Percentiles rank a stretch among this genome's conserved stretches.
Conservation (phyloP, 164 flowering plant species). For the Santalum album region DNA sequence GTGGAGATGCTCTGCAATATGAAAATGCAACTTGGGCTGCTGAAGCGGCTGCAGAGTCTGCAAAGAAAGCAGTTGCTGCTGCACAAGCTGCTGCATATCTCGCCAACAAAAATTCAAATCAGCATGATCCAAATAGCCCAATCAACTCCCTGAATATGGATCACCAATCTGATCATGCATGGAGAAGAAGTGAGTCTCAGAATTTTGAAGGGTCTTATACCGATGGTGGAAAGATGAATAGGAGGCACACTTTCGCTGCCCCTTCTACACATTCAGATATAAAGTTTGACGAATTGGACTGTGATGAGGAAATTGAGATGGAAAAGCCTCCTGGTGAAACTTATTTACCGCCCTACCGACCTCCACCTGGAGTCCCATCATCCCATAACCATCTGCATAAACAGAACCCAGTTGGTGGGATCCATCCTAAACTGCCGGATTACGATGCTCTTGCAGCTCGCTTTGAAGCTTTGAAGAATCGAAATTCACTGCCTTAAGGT, state of each 20-base stretch:
- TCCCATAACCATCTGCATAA: neutral
- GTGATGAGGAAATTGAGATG: conserved; percentile 66
- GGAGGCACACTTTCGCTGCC: conserved; percentile 62
- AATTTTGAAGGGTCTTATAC: conserved; percentile 17
- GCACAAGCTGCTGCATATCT: conserved; percentile 79
- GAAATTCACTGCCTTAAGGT: conserved; percentile 20
- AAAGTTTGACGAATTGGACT: conserved; percentile 78
- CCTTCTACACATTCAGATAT: conserved; percentile 38
- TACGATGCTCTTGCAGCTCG: conserved; percentile 78
- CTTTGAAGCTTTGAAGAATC: conserved; percentile 76
- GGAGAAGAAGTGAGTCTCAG: conserved; percentile 19
- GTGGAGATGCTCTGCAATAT: conserved; percentile 24
- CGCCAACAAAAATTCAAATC: conserved; percentile 34
- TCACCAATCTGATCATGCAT: conserved; percentile 14
- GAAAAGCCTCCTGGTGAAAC: conserved; percentile 25
- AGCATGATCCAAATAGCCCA: conserved; percentile 9
- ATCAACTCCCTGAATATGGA: neutral
- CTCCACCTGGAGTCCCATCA: conserved; percentile 41
- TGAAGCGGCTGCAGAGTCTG: conserved; percentile 75
- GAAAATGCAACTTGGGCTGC: conserved; percentile 71
- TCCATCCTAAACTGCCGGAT: conserved; percentile 92
- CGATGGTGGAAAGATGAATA: conserved; percentile 17
- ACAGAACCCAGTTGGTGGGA: conserved; percentile 23
- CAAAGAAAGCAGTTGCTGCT: conserved; percentile 76
- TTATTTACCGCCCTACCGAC: conserved; percentile 35